Conservation (phyloP, 768 basidiomycete species). For the Albatrellus ellisii region DNA sequence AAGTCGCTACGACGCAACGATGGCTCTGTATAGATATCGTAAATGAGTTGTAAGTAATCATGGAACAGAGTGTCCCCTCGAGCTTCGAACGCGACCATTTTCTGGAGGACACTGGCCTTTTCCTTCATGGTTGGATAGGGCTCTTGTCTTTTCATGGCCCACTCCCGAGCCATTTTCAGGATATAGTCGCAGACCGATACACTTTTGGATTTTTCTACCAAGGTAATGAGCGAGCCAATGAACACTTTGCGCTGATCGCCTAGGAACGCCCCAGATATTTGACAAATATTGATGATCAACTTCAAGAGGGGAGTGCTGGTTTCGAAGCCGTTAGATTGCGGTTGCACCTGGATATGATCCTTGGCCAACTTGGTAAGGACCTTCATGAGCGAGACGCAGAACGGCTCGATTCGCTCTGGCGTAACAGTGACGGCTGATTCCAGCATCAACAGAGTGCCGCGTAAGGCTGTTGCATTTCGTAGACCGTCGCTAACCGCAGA, state of each 20-base stretch:
- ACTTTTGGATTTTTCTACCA: conserved; percentile 87
- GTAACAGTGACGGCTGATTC: conserved; percentile 71
- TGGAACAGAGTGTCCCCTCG: conserved; percentile 71
- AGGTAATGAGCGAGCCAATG: conserved; percentile 58
- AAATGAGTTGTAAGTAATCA: conserved; percentile 78
- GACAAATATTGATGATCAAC: conserved; percentile 80
- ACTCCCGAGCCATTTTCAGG: conserved; percentile 74
- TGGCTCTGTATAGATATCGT: conserved; percentile 89
- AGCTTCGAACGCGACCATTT: conserved; percentile 76
- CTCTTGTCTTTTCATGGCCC: conserved; percentile 82
- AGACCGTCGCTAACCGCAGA: conserved; percentile 67
- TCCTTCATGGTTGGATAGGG: conserved; percentile 90
- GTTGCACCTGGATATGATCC: conserved; percentile 49
- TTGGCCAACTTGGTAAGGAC: conserved; percentile 76
- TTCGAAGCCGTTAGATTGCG: conserved; percentile 32
- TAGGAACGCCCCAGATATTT: conserved; percentile 64
- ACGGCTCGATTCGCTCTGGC: conserved; percentile 76
- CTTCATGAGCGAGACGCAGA: conserved; percentile 64
- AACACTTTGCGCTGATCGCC: conserved; percentile 81
- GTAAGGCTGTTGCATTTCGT: conserved; percentile 55
- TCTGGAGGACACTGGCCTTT: conserved; percentile 78
- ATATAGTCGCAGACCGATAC: conserved; percentile 67
- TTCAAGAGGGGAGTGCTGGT: conserved; percentile 51
- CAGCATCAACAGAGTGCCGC: conserved; percentile 77
- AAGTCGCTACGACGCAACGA: conserved; percentile 80